These are phyloP conservation scores for Myriosclerotinia curreyana DNA, from an alignment of 2,329 filamentous ascomycete species.

Conservation along the genomic window DNA sequence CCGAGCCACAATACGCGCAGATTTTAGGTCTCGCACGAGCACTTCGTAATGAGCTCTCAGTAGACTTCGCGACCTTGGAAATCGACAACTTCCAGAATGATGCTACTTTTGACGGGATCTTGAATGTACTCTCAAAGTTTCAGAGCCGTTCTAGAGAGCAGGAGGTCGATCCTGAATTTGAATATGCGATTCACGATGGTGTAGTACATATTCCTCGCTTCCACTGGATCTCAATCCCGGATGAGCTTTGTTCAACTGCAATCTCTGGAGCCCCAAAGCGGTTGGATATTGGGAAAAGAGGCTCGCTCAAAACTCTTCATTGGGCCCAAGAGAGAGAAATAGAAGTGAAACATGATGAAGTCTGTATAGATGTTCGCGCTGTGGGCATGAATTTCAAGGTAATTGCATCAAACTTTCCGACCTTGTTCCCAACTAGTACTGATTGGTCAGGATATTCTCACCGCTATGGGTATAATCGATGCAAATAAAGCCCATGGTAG, in stretches of 20 bases:
- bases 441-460: conserved; percentile 25
- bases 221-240: background rate
- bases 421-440: background rate
- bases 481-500: conserved; percentile 25
- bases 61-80: conserved; percentile 26
- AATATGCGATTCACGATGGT: background rate
- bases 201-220: background rate
- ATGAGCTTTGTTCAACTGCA: conserved; percentile 8
- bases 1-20: conserved; percentile 38
- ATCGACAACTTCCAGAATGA: conserved; percentile 4
- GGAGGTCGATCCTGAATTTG: background rate
- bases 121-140: background rate
- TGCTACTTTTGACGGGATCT: background rate
- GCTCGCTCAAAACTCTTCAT: conserved; percentile 26
- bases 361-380: conserved; percentile 22
- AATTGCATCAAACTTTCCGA: background rate
- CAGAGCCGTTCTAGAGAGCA: background rate
- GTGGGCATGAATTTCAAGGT: conserved; percentile 26
- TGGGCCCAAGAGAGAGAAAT: conserved; percentile 21
- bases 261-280: conserved; percentile 15
- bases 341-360: conserved; percentile 19
- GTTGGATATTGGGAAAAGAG: conserved; percentile 26
- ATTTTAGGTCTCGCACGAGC: conserved; percentile 39
- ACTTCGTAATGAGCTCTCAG: conserved; percentile 22
- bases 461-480: conserved; percentile 29